Conservation (phyloP, 352 stramenopile genomes). For the Nannochloropsis limnetica region DNA sequence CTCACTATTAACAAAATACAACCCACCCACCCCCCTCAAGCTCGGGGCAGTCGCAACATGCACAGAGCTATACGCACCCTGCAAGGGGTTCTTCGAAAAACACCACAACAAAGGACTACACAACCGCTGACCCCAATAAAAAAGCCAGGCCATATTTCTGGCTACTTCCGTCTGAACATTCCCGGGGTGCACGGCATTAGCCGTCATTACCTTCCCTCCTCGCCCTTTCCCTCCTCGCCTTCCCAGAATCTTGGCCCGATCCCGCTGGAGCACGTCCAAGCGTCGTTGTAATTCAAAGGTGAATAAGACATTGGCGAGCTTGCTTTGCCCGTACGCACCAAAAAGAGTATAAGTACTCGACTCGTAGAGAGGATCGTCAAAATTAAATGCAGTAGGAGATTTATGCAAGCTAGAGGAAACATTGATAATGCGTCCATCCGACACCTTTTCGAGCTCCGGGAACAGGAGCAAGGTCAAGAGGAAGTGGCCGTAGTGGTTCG, state of each 20-base stretch:
- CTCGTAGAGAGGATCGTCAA: constrained; percentile 29
- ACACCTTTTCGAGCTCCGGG: not conserved
- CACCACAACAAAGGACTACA: not conserved
- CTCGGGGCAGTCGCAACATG: constrained; percentile 10
- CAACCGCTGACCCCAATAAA: constrained; percentile 31
- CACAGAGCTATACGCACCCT: constrained; percentile 41
- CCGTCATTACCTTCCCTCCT: constrained; percentile 23
- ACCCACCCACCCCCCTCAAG: not conserved
- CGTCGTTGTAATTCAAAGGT: constrained; percentile 18
- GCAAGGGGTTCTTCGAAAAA: not conserved
- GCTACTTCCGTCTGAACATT: constrained; percentile 34
- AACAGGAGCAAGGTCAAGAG: constrained; percentile 33
- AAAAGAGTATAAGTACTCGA: constrained; percentile 1
- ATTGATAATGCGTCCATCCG: not conserved
- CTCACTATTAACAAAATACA: constrained; percentile 19
- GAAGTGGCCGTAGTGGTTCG: constrained; percentile 35
- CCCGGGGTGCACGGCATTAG: constrained; percentile 16
- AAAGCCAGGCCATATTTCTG: not conserved
- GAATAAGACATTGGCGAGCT: constrained; percentile 25
- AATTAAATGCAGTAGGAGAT: not conserved
- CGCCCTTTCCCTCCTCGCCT: not conserved
- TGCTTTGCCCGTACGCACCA: constrained; percentile 19
- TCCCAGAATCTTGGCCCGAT: not conserved
- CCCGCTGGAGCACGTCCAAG: not conserved
- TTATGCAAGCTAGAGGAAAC: constrained; percentile 30